Evolutionary conservation across 2,329 filamentous ascomycete species (phyloP), one percentile per base, ranked within the genome.

Genomic region (Alternaria arborescens): DNA sequence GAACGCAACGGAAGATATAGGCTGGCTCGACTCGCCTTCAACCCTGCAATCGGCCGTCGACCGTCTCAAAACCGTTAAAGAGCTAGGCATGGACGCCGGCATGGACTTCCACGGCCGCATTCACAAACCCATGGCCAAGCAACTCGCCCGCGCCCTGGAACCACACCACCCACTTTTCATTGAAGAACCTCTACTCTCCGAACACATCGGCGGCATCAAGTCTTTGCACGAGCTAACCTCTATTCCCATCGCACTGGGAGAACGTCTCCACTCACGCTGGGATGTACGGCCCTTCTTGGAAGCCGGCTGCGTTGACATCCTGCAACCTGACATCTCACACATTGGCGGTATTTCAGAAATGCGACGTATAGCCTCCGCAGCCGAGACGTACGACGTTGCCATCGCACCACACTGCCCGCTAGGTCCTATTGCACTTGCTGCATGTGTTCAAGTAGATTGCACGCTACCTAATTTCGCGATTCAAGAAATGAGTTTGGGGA

Each of bases 71-170:
- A 82, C 85, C 0, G 91, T 94, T 10, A 92, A 90, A 72, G 82
- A 83, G 0, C 78, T 92, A 0, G 90, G 90, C 1, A 84, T 94
- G 67, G 90, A 93, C 58, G 90, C 85, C 0, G 91, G 88, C 2
- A 83, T 94, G 26, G 91, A 94, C 69, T 93, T 93, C 76, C 91
- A 94, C 73, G 91, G 91, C 3, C 86, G 90, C 8, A 81, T 92
- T 0, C 91, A 93, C 77, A 90, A 89, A 62, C 89, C 90, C n/a
- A 93, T 93, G 90, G 91, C 90, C 0, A 92, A 91, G 67, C 91
- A 93, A 67, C 83, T 94, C 3, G 89, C 89, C 1, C 85, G 85
- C 58, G 82, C 85, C 0, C 82, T 93, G 0, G 89, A 90, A 62
- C 89, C 89, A 0, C 84, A 91, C 65, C 82, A 83, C 1, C 91